Percentiles rank a stretch among this genome's conserved stretches.
These are phyloP conservation scores for Xylaria flabelliformis DNA, from an alignment of 495 filamentous ascomycete species.

Conservation along the genomic window DNA sequence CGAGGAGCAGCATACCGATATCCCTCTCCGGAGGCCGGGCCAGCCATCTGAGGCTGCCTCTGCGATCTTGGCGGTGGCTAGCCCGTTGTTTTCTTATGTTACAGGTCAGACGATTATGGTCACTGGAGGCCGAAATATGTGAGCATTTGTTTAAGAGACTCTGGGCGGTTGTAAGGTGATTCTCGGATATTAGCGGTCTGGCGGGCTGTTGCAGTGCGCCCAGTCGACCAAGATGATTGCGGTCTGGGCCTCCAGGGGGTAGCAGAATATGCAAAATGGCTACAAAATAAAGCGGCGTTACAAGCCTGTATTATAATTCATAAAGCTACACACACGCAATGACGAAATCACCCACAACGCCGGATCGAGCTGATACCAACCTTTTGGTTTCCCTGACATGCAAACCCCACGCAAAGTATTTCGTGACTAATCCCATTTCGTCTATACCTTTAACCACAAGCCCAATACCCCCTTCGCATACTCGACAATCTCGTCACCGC, in stretches of 20 bases:
- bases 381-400: slow-evolving; percentile 19
- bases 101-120: slow-evolving; percentile 84
- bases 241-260: not conserved
- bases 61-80: slow-evolving; percentile 78
- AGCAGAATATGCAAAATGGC: slow-evolving; percentile 6
- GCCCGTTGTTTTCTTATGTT: slow-evolving; percentile 81
- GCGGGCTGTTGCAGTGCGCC: not conserved
- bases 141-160: slow-evolving; percentile 31
- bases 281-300: slow-evolving; percentile 14
- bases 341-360: slow-evolving; percentile 28
- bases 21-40: slow-evolving; percentile 77
- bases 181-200: not conserved
- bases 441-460: slow-evolving; percentile 85
- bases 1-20: slow-evolving; percentile 63
- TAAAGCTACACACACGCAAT: slow-evolving; percentile 22
- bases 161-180: slow-evolving; percentile 1
- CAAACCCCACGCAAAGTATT: slow-evolving; percentile 23
- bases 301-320: slow-evolving; percentile 22
- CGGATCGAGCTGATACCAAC: slow-evolving; percentile 25
- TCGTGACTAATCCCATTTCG: slow-evolving; percentile 4
- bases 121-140: slow-evolving; percentile 85
- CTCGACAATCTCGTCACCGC: slow-evolving; percentile 95
- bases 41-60: slow-evolving; percentile 80
- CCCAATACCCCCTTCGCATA: slow-evolving; percentile 92
- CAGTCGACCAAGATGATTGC: not conserved